Evolutionary conservation across 768 basidiomycete genomes (phyloP).

Genomic region (Xerocomellus amylosporus): DNA sequence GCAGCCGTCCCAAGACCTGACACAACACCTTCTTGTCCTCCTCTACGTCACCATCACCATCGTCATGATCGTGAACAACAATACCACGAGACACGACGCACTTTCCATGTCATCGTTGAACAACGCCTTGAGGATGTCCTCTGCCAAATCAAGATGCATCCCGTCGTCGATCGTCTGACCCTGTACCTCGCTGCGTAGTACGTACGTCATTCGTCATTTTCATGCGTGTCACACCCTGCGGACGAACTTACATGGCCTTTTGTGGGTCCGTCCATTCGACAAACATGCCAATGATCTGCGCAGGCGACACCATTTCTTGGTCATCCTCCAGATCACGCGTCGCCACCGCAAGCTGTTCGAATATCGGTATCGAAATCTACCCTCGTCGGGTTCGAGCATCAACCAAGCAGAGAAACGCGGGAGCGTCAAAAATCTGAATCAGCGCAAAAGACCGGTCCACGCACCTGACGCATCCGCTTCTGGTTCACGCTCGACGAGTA

Average conservation of each 20-base stretch:
- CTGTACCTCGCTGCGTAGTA: slow-evolving; percentile 43
- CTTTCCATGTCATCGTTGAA: slow-evolving; percentile 52
- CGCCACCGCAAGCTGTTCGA: slow-evolving; percentile 54
- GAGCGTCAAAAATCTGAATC: neutral
- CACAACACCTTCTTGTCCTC: slow-evolving; percentile 63
- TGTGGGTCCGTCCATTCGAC: slow-evolving; percentile 87
- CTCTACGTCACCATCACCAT: too few relatives aligned
- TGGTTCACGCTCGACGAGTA: slow-evolving; percentile 79
- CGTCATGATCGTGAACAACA: neutral
- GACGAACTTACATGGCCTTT: slow-evolving; percentile 56
- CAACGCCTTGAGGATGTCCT: slow-evolving; percentile 46
- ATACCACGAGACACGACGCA: slow-evolving; percentile 32
- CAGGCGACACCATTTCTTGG: slow-evolving; percentile 67
- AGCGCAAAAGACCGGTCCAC: neutral
- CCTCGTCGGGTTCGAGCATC: neutral
- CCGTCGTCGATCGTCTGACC: slow-evolving; percentile 38
- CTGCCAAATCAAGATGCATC: slow-evolving; percentile 57
- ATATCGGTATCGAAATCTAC: slow-evolving; percentile 71
- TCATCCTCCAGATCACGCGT: slow-evolving; percentile 67
- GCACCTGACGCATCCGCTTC: slow-evolving; percentile 56
- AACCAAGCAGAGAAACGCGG: neutral
- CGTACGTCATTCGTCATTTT: neutral
- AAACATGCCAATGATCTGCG: slow-evolving; percentile 75
- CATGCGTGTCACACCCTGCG: neutral
- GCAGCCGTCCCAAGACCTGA: slow-evolving; percentile 57